Base-by-base conservation (phyloP, 805 yeast species). In the Pichia scutulata region DNA sequence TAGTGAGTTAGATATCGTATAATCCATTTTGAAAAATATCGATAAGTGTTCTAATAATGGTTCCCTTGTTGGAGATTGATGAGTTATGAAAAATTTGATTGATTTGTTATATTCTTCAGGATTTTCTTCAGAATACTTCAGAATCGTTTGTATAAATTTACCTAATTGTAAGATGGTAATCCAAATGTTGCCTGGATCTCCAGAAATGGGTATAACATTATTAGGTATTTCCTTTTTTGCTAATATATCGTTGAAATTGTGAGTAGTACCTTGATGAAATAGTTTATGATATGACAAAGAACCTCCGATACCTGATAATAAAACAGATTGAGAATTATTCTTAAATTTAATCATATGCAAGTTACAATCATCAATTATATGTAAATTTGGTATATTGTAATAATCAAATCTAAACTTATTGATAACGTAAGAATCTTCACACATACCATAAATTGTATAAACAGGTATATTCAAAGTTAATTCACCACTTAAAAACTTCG, bases 381-480 rank as follows among this genome's bases (percentile, higher is more conserved):
- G 66, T 50, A 86, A 66, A 61, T 86, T 86, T 16, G 79, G 78
- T 4, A 86, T 72, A 2, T 54, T 48, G 54, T 78, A 75, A 13
- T 70, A 66, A 4, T 84, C 84, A 48, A 70, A 64, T 49, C 81
- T 73, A 63, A 86, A 77, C 68, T 77, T 78, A 55, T 81, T 78
- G 41, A 86, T 66, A 22, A 86, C 86, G 4, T 74, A 60, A 1
- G 87, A 80, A 62, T 86, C 95, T 62, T 86, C 95, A 50, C 82
- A 72, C 63, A 84, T 82, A 0, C 93, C 93, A 57, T 77, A 82
- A n/a, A 83, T 78, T 4, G 90, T 80, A 67, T 86, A 86, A 1
- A 86, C 87, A 0, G 95, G 93, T 3, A 75, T 77, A 39, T 65
- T 65, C 57, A 76, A 71, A 52, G 44, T 55, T 46, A 62, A 59